phyloP scores from a whole-genome alignment of 2,329 filamentous ascomycete genomes.

The Aspergillus sp. region DNA sequence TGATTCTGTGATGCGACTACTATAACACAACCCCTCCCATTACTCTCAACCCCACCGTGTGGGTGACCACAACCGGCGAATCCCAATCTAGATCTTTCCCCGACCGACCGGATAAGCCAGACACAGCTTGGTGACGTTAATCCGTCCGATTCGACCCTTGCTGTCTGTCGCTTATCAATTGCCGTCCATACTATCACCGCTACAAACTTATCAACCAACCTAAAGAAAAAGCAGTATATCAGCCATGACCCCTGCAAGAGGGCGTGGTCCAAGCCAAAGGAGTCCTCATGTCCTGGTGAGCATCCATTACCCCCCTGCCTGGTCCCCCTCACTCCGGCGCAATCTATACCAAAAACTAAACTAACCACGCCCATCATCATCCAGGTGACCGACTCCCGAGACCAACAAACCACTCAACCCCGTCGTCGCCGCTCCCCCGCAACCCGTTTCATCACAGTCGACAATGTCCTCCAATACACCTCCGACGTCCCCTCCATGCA shows the following conservation, averaged over 20 bases:
- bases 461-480: conserved; percentile 91
- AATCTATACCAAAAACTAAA: background rate
- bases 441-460: conserved; percentile 82
- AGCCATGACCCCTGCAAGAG: conserved; percentile 32
- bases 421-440: conserved; percentile 38
- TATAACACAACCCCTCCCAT: background rate
- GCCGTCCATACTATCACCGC: background rate
- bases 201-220: background rate
- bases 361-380: background rate
- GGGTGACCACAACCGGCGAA: background rate
- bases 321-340: conserved; percentile 2
- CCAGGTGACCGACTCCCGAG: conserved; percentile 49
- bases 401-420: conserved; percentile 35
- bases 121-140: background rate
- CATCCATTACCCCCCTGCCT: background rate
- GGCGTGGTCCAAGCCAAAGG: conserved; percentile 40
- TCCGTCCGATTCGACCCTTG: background rate
- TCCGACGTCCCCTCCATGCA: conserved; percentile 95
- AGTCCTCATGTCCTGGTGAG: conserved; percentile 50
- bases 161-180: background rate
- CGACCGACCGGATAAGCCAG: background rate
- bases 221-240: background rate
- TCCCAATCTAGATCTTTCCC: background rate
- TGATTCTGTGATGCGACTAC: background rate
- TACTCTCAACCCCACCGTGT: background rate